A percentile compares a stretch with the other conserved stretches of the same genome.
phyloP scores from a whole-genome alignment of 306 rosid species.

The Glycine soja region DNA sequence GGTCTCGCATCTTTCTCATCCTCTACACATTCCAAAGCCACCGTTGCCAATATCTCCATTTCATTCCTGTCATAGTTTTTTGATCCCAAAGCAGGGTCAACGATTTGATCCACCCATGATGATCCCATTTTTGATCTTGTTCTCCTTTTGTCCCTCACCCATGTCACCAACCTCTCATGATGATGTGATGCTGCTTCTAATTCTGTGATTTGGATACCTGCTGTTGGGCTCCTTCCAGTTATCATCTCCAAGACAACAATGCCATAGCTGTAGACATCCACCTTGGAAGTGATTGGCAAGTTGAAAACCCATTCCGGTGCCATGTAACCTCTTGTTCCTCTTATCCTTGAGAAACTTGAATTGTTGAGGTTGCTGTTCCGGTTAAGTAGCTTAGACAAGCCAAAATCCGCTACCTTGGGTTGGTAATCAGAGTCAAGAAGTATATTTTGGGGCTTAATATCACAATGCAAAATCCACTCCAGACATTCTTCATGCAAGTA shows the following conservation, averaged over 20 bases:
- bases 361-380: constrained; percentile 31
- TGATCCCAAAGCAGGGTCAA: constrained; percentile 36
- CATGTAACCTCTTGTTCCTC: constrained; percentile 71
- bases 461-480: constrained; percentile 72
- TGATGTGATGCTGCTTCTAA: background rate
- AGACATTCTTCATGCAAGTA: constrained; percentile 67
- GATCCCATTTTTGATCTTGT: background rate
- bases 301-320: constrained; percentile 44
- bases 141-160: constrained; percentile 39
- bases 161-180: constrained; percentile 31
- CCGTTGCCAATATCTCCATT: constrained; percentile 27
- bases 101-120: constrained; percentile 39
- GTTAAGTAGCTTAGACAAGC: constrained; percentile 35
- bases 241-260: background rate
- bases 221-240: no score
- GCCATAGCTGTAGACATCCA: constrained; percentile 46
- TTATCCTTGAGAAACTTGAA: constrained; percentile 54
- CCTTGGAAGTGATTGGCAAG: constrained; percentile 33
- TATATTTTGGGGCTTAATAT: constrained; percentile 41
- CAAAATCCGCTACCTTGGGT: constrained; percentile 35
- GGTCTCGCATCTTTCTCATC: constrained; percentile 36
- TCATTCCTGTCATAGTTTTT: background rate
- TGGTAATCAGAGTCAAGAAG: constrained; percentile 35
- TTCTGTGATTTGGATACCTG: background rate
- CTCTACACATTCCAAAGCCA: constrained; percentile 40